These are phyloP conservation scores for Pyrus betulifolia DNA, from an alignment of 306 rosid species.

Conservation along the genomic window DNA sequence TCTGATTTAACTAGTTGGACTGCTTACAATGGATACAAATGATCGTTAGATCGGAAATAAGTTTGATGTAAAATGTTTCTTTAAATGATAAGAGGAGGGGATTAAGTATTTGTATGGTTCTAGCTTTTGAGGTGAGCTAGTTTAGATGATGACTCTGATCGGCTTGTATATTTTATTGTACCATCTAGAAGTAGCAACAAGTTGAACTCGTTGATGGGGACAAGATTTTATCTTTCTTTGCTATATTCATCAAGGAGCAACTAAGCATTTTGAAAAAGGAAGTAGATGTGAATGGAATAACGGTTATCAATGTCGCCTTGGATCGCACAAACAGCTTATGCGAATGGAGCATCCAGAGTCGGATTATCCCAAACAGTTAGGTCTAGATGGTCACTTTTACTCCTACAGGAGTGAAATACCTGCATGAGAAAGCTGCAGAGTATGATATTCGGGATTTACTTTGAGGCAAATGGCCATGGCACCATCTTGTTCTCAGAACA, in stretches of 20 bases:
- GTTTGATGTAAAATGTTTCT: neutral
- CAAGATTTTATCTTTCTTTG: conserved; percentile 76
- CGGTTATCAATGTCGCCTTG: conserved; percentile 41
- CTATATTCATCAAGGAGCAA: conserved; percentile 70
- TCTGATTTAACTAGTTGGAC: neutral
- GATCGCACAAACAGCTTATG: conserved; percentile 93
- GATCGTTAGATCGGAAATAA: neutral
- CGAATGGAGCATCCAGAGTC: conserved; percentile 82
- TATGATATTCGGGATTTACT: conserved; percentile 80
- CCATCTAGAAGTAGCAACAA: conserved; percentile 38
- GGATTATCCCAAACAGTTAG: conserved; percentile 57
- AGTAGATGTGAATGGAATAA: conserved; percentile 17
- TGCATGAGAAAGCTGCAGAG: conserved; percentile 77
- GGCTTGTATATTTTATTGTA: conserved; percentile 72
- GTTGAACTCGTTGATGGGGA: conserved; percentile 85
- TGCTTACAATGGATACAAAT: neutral
- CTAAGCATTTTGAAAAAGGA: conserved; percentile 46
- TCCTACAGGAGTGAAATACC: conserved; percentile 85
- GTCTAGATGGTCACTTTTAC: conserved; percentile 74
- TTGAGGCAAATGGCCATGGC: conserved; percentile 98
- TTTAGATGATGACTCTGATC: conserved; percentile 96
- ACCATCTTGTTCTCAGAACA: conserved; percentile 75
- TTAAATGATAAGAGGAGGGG: neutral
- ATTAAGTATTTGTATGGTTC: conserved; percentile 27
- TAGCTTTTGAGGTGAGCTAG: conserved; percentile 89